phyloP scores from a whole-genome alignment of 306 rosid genomes.

The Casuarina cunninghamiana region DNA sequence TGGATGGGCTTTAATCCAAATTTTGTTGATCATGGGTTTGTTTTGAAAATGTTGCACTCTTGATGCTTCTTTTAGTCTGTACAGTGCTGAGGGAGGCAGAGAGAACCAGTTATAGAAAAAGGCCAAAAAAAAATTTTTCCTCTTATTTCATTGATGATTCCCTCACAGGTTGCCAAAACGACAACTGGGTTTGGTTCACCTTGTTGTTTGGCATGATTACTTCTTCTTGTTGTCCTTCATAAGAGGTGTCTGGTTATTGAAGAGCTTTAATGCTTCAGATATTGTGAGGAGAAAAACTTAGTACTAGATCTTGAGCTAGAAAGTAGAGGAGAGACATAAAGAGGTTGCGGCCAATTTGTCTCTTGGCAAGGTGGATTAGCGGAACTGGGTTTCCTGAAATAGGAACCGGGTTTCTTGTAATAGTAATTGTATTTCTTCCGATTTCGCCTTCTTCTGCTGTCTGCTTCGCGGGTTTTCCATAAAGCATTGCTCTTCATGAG shows the following conservation, averaged over 20 bases:
- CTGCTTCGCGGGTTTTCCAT: constrained; percentile 20
- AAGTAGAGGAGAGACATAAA: not conserved
- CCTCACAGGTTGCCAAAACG: constrained; percentile 41
- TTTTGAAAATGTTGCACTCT: constrained; percentile 37
- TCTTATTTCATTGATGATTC: constrained; percentile 47
- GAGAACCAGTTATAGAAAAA: constrained; percentile 49
- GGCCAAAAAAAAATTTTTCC: constrained; percentile 35
- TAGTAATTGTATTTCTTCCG: constrained; percentile 41
- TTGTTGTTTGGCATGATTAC: constrained; percentile 50
- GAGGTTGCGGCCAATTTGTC: constrained; percentile 40
- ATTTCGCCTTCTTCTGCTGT: constrained; percentile 27
- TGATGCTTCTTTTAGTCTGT: constrained; percentile 50
- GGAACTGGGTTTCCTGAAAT: constrained; percentile 28
- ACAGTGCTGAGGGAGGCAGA: constrained; percentile 47
- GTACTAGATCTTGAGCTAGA: constrained; percentile 26
- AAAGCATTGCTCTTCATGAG: constrained; percentile 43
- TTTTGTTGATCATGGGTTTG: constrained; percentile 33
- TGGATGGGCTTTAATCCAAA: constrained; percentile 34
- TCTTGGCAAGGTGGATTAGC: constrained; percentile 22
- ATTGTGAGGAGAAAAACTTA: constrained; percentile 30
- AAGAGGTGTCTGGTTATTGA: constrained; percentile 25
- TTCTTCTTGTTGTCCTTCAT: constrained; percentile 36
- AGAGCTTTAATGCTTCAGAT: constrained; percentile 34
- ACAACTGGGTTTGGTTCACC: constrained; percentile 51
- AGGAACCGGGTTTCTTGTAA: constrained; percentile 42